Evolutionary conservation across 2,329 filamentous ascomycete genomes (phyloP), one percentile per base, ranked within the genome.

Genomic region (Penicillium vulpinum): DNA sequence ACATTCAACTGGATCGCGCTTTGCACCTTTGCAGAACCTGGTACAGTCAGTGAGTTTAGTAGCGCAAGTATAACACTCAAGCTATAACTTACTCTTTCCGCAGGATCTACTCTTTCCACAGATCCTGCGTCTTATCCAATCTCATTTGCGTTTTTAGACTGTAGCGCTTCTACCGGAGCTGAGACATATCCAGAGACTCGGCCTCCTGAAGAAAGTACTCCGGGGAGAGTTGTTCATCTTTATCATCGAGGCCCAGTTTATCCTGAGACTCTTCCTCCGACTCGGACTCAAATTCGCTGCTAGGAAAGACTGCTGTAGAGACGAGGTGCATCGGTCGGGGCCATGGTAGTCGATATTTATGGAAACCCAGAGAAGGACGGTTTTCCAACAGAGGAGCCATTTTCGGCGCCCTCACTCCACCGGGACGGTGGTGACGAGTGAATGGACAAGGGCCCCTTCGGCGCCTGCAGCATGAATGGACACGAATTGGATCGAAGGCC

Each of bases 151-250:
- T 71, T 22, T 44, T 64, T 0, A n/a, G 46, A 48, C 65, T 70
- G 35, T 72, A 72, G 16, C 51, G 51, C 58, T 69, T 69, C 54
- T 72, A 47, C 62, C 56, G 29, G 36, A 71, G 67, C 56, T 64
- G 38, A 5, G 62, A 67, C 26, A 70, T 29, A 62, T 72, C 47
- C 2, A 70, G 57, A 40, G 33, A 58, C 58, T 70, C 51, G 31
- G 67, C 65, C 57, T 67, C 50, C 15, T 58, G 3, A 8, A 71
- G 50, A 41, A 22, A 45, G n/a, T 45, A 45, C 15, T 45, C 28
- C 22, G 13, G 43, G 31, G 13, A n/a, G 13, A 45, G 43, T 33
- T 46, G 4, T 18, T 46, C 44, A 18, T 46, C 44, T 35, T 33
- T 15, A 46, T 35, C 44, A n/a, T 47, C 44, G 18, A 24, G 9